A percentile compares a stretch with the other conserved stretches of the same genome.
These are phyloP conservation scores for Strobilomyces confusus DNA, from an alignment of 768 basidiomycete genomes.

Conservation along the genomic window DNA sequence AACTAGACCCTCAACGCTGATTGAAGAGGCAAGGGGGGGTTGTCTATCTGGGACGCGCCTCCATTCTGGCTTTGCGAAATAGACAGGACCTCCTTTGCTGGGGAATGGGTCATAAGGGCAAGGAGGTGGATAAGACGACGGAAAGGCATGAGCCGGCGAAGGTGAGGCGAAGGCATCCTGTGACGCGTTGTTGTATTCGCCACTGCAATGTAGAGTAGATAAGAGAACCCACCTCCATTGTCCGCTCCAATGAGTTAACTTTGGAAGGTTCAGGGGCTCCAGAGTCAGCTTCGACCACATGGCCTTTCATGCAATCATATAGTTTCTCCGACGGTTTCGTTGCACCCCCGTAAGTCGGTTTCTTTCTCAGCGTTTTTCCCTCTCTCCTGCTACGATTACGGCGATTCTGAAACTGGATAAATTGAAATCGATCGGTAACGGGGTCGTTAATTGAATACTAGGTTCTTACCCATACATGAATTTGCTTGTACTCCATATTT, in stretches of 20 bases:
- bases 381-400: slow-evolving; percentile 9
- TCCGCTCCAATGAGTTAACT: no score
- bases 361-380: background rate
- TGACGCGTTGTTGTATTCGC: no score
- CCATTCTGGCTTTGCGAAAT: slow-evolving; percentile 7
- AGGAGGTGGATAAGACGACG: slow-evolving; percentile 9
- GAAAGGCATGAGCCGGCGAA: slow-evolving; percentile 17
- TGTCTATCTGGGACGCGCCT: background rate
- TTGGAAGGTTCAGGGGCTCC: no score
- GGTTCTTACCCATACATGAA: slow-evolving; percentile 15
- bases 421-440: background rate
- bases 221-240: background rate
- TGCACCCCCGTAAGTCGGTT: background rate
- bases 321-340: background rate
- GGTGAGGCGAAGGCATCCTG: background rate
- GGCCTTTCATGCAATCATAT: background rate
- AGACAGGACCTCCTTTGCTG: slow-evolving; percentile 2
- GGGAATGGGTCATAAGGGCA: slow-evolving; percentile 20
- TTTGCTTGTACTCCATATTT: slow-evolving; percentile 13
- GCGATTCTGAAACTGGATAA: slow-evolving; percentile 12
- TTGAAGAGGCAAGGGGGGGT: background rate
- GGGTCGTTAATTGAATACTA: accelerated
- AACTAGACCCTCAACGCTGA: slow-evolving; percentile 1
- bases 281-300: background rate
- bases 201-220: no score